A percentile compares a stretch with the other conserved stretches of the same genome.
phyloP scores from a whole-genome alignment of 331 rosid genomes.

The Acacia pycnantha region DNA sequence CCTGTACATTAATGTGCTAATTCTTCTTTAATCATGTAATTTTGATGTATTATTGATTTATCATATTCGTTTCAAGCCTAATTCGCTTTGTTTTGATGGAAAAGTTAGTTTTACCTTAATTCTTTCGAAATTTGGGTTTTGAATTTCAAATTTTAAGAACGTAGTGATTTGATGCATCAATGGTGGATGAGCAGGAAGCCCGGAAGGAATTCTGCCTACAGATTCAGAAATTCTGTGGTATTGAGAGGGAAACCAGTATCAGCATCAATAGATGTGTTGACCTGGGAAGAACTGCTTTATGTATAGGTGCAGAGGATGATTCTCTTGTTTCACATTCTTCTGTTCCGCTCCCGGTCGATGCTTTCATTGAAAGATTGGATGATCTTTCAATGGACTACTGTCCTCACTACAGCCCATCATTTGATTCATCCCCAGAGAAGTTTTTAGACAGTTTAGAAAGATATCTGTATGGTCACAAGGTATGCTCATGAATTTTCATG shows the following conservation, averaged over 20 bases:
- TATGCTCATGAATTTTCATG: constrained; percentile 24
- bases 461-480: constrained; percentile 71
- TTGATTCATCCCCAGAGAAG: constrained; percentile 63
- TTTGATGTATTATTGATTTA: not conserved
- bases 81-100: not conserved
- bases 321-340: constrained; percentile 92
- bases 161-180: constrained; percentile 3
- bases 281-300: constrained; percentile 84
- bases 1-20: not conserved
- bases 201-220: constrained; percentile 78
- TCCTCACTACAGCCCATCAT: constrained; percentile 62
- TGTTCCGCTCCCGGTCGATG: constrained; percentile 90
- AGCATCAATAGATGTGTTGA: constrained; percentile 77
- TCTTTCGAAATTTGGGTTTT: not conserved
- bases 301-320: constrained; percentile 93
- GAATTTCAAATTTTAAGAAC: not conserved
- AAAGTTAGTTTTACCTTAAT: not conserved
- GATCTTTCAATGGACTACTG: constrained; percentile 86
- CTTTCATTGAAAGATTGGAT: constrained; percentile 65
- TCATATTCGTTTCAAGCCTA: not conserved
- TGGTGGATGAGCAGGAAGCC: constrained; percentile 63
- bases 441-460: constrained; percentile 75
- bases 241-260: constrained; percentile 87
- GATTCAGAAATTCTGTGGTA: constrained; percentile 53
- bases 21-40: not conserved